These are phyloP conservation scores for Yarrowia galli DNA, from an alignment of 1,139 yeast species.

Conservation along the genomic window DNA sequence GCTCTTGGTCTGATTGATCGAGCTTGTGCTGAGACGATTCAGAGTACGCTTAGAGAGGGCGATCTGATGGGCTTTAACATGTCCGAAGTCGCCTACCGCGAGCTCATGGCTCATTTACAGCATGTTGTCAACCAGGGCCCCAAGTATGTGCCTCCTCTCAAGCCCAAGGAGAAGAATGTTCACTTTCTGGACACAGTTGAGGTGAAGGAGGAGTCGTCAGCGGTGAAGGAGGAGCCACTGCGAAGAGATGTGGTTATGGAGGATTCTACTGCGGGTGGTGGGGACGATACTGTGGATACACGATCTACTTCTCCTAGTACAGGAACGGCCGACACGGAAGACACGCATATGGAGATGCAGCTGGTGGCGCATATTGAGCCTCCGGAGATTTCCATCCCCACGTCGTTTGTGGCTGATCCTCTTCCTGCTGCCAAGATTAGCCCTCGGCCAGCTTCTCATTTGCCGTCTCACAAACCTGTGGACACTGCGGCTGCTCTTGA, in stretches of 20 bases:
- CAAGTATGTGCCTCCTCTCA: slow-evolving; percentile 9
- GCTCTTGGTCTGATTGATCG: slow-evolving; percentile 32
- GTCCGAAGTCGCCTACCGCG: slow-evolving; percentile 27
- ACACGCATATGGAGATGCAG: background rate
- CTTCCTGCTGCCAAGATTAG: slow-evolving; percentile 3
- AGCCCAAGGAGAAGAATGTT: slow-evolving; percentile 1
- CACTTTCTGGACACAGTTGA: background rate
- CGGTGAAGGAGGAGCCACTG: background rate
- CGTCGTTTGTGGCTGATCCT: background rate
- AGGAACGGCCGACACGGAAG: slow-evolving; percentile 13
- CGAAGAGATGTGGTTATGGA: background rate
- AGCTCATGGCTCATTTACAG: slow-evolving; percentile 12
- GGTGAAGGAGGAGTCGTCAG: background rate
- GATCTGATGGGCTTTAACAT: slow-evolving; percentile 31
- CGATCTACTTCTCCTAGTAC: slow-evolving; percentile 1
- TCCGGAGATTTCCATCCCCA: slow-evolving; percentile 3
- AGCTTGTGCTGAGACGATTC: slow-evolving; percentile 4
- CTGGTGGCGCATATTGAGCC: slow-evolving; percentile 18
- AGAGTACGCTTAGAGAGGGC: slow-evolving; percentile 15
- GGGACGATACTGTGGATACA: no score
- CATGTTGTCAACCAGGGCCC: slow-evolving; percentile 6
- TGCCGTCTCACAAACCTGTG: slow-evolving; percentile 6
- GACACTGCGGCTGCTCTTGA: slow-evolving; percentile 28
- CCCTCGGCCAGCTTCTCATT: slow-evolving; percentile 1
- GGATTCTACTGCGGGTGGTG: background rate